Conservation (phyloP, 1,284 basidiomycete genomes). For the Fomitopsis palustris region DNA sequence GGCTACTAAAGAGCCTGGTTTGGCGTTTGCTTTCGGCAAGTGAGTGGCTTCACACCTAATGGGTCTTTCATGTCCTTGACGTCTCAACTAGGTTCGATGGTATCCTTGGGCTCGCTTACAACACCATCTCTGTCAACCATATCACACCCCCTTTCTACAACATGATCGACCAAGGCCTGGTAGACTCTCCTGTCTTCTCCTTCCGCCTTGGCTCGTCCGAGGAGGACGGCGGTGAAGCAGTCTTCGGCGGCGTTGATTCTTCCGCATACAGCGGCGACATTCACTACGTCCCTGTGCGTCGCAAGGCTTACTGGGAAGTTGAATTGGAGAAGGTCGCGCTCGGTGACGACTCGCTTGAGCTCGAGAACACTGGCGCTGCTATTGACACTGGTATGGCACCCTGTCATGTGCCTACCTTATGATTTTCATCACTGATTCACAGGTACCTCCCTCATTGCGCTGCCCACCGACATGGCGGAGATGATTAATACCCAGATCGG, state of each 20-base stretch:
- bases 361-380: constrained; percentile 91
- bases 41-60: constrained; percentile 36
- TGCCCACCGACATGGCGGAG: constrained; percentile 94
- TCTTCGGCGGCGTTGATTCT: constrained; percentile 91
- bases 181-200: constrained; percentile 89
- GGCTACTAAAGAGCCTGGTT: constrained; percentile 94
- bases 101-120: constrained; percentile 92
- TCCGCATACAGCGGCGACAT: constrained; percentile 82
- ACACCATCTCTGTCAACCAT: constrained; percentile 95
- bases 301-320: constrained; percentile 99
- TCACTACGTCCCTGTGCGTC: constrained; percentile 86
- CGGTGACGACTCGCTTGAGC: constrained; percentile 81
- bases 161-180: constrained; percentile 83
- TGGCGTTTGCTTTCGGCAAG: constrained; percentile 97
- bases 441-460: constrained; percentile 88
- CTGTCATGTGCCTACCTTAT: not conserved
- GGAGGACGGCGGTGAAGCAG: constrained; percentile 87
- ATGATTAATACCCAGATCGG: constrained; percentile 97
- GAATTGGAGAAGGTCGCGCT: constrained; percentile 86
- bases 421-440: constrained; percentile 1
- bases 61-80: not conserved
- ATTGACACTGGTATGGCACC: constrained; percentile 83
- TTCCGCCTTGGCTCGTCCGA: constrained; percentile 93
- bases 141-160: constrained; percentile 95
- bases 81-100: constrained; percentile 91